Base-by-base conservation (phyloP, 1,139 yeast genomes). In the Nakaseomyces bracarensis region DNA sequence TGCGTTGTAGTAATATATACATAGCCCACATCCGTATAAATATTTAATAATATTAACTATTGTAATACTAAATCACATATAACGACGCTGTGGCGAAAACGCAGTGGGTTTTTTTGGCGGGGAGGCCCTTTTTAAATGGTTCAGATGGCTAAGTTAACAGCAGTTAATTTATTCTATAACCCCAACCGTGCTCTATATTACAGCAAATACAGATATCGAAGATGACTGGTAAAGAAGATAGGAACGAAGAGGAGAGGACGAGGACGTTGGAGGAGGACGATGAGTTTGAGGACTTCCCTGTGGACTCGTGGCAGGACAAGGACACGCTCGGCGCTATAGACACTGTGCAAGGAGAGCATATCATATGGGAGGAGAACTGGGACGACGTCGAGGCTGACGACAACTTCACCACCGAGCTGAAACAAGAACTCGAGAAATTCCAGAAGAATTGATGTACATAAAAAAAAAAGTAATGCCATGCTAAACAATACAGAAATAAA, bases 291-390 rank as follows among this genome's bases (percentile, higher is more conserved):
- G 96, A 87, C 59, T 87, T 87, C 64, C 96, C 95, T 3, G 87
- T 78, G 42, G 95, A 85, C 65, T 75, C 74, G 46, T 77, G 82
- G 82, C 65, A 70, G 22, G 71, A 68, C 30, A 66, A 66, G 31
- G 72, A 73, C 34, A 60, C 74, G 9, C 58, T 74, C n/a, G 36
- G 36, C 7, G 26, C 36, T n/a, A 33, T 20, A 5, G 36, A 21
- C 36, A 33, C 26, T 13, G 26, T 20, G 7, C 26, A 21, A 8
- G 26, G 23, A 8, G 23, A 21, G 18, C 25, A 33, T 16, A 33
- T 33, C 16, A 72, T 86, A 45, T 87, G 96, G 96, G 95, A 87
- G 59, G 95, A 87, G 62, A 89, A 84, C 60, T 87, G 96, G 96
- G 96, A 87, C 54, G 96, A 85, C 58, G 93, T 81, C 47, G 95